Conservation (phyloP, 2,329 filamentous ascomycete species). For the Hypoxylon sp. region DNA sequence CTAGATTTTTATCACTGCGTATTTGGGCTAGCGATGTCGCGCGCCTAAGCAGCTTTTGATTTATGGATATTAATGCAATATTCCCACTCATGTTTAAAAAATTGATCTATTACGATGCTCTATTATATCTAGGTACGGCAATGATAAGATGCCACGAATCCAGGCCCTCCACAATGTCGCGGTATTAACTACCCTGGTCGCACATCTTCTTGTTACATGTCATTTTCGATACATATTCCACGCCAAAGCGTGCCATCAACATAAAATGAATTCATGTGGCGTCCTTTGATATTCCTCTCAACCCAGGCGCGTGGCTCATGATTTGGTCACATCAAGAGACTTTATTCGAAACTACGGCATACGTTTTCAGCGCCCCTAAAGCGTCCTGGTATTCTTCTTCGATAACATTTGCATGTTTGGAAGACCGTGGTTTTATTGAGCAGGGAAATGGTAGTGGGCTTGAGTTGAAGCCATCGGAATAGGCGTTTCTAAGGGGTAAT, state of each 20-base stretch:
- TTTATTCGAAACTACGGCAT: conserved; percentile 47
- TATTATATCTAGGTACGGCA: conserved; percentile 5
- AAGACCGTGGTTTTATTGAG: conserved; percentile 57
- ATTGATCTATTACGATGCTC: neutral
- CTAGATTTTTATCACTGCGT: neutral
- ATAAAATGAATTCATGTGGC: neutral
- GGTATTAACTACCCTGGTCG: neutral
- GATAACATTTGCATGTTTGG: conserved; percentile 53
- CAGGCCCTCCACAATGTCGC: neutral
- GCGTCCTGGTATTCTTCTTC: conserved; percentile 53
- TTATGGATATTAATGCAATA: neutral
- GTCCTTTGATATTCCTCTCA: neutral
- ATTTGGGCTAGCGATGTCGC: neutral
- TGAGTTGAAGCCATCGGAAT: conserved; percentile 61
- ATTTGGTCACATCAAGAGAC: conserved; percentile 37
- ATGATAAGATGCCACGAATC: neutral
- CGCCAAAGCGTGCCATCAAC: neutral
- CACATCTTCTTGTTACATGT: neutral
- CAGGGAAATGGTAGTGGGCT: conserved; percentile 60
- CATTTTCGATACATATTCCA: neutral
- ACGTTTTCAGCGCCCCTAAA: conserved; percentile 48
- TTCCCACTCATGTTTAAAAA: neutral
- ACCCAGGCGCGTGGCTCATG: neutral
- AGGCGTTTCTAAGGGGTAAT: conserved; percentile 56
- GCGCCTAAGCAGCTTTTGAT: neutral